Percentiles rank a stretch among this genome's conserved stretches.
These are phyloP conservation scores for Geotrichum histeridarum DNA, from an alignment of 1,139 yeast species.

Conservation along the genomic window DNA sequence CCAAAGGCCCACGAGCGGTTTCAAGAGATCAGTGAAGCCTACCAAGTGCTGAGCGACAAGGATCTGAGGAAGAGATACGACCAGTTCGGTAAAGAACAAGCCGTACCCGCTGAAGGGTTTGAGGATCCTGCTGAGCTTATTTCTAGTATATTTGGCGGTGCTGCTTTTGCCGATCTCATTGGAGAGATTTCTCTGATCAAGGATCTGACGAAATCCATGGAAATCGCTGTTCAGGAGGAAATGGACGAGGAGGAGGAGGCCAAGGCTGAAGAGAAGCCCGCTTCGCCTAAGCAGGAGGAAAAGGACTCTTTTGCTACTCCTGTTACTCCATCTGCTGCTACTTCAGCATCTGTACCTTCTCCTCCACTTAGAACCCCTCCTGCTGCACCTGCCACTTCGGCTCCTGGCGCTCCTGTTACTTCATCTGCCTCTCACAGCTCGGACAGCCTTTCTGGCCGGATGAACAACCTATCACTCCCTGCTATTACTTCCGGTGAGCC, in stretches of 20 bases:
- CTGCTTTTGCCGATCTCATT: slow-evolving; percentile 78
- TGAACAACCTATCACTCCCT: slow-evolving; percentile 9
- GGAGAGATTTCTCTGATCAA: slow-evolving; percentile 86
- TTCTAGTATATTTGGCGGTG: slow-evolving; percentile 88
- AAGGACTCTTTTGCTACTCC: slow-evolving; percentile 7
- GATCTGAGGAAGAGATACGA: slow-evolving; percentile 72
- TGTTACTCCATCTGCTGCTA: slow-evolving; percentile 6
- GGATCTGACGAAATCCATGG: slow-evolving; percentile 71
- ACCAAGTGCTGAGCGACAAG: slow-evolving; percentile 65
- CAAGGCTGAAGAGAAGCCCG: slow-evolving; percentile 14
- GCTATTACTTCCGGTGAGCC: slow-evolving; percentile 3
- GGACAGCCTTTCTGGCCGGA: neutral
- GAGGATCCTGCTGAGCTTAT: slow-evolving; percentile 88
- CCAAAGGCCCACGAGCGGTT: slow-evolving; percentile 67
- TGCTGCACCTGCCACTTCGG: neutral
- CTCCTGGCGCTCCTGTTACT: slow-evolving; percentile 2
- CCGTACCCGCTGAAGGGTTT: slow-evolving; percentile 76
- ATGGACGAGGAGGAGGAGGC: slow-evolving; percentile 55
- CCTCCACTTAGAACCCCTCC: slow-evolving; percentile 5
- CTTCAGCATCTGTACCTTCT: slow-evolving; percentile 4
- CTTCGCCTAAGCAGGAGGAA: slow-evolving; percentile 11
- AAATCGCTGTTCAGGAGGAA: slow-evolving; percentile 68
- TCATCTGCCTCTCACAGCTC: neutral
- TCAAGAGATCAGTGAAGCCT: slow-evolving; percentile 44
- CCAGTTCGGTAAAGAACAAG: slow-evolving; percentile 77